Conservation (phyloP, 352 stramenopile genomes). For the Blastocystis hominis region DNA sequence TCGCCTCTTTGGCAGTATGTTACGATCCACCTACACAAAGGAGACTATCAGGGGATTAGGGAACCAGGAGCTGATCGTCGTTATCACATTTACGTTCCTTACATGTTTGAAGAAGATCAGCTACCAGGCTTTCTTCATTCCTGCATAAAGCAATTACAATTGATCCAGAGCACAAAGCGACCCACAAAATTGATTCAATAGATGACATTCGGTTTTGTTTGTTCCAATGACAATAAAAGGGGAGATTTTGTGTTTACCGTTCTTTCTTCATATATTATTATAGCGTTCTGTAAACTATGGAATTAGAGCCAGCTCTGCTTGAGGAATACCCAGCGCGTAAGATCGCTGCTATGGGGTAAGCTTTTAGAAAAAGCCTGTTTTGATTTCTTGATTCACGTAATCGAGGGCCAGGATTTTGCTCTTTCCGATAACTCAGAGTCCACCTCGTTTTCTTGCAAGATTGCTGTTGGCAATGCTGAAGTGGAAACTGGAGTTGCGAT, state of each 20-base stretch:
- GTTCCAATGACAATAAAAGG: not conserved
- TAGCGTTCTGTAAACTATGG: not conserved
- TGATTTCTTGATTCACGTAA: not conserved
- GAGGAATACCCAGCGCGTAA: not conserved
- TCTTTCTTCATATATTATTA: not conserved
- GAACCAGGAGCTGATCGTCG: not conserved
- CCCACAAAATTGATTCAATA: conserved; percentile 11
- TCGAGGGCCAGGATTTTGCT: conserved; percentile 22
- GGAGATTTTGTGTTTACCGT: not conserved
- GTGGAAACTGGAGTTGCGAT: not conserved
- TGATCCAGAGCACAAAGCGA: not conserved
- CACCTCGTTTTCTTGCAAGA: not conserved
- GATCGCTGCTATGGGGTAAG: not conserved
- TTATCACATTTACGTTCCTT: conserved; percentile 45
- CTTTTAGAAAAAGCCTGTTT: not conserved
- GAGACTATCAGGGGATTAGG: not conserved
- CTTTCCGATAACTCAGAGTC: not conserved
- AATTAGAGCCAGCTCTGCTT: no score
- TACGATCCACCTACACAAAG: conserved; percentile 15
- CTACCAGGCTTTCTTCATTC: not conserved
- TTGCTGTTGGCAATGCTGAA: not conserved
- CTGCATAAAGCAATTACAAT: not conserved
- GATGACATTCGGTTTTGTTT: not conserved
- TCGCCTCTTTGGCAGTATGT: conserved; percentile 35
- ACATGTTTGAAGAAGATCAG: conserved; percentile 20